Base-by-base conservation (phyloP, 352 stramenopile species). In the Phytopythium delawarense region DNA sequence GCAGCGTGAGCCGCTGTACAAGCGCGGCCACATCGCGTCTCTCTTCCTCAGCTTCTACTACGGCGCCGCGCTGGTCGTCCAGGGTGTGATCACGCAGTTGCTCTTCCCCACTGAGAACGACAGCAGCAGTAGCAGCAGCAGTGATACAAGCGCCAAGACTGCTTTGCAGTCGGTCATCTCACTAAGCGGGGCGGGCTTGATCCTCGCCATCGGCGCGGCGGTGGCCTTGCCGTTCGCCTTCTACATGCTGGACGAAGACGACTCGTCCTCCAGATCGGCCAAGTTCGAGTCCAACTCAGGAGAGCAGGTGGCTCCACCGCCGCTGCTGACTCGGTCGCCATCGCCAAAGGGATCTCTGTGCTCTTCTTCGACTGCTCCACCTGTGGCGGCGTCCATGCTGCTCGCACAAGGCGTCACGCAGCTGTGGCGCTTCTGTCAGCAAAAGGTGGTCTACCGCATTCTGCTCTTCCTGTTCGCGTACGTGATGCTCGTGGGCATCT, bases 371-470 rank as follows among this genome's bases (percentile, higher is more conserved):
- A 15, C 3, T 21, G 12, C 13, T 39, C 30, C 28, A 1, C 56
- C 49, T 9, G 13, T 51, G 34, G 23, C 53, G 20, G 63, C 60
- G 20, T 16, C 61, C 4, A 34, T 46, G 40, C 60, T 71, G 4
- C 9, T 87, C 12, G 40, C 56, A 0, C 63, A 60, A 1, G 74
- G 71, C 2, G 42, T 81, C 7, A 53, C 60, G 7, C 74, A 88
- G 35, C 54, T 89, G 13, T 81, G 80, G 72, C 68, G 70, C 44
- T 76, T 88, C 28, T 81, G 67, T 51, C 74, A 83, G 40, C 70
- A 87, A 35, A 78, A 88, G 28, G 65, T 85, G 9, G 74, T 79
- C 30, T 80, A 75, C 70, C 76, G 72, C 13, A 69, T 86, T 20
- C 45, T 89, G 23, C 56, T 74, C 16, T 89, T 88, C 62, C 63